Base-by-base conservation (phyloP, 306 rosid genomes). In the Luffa aegyptiaca region DNA sequence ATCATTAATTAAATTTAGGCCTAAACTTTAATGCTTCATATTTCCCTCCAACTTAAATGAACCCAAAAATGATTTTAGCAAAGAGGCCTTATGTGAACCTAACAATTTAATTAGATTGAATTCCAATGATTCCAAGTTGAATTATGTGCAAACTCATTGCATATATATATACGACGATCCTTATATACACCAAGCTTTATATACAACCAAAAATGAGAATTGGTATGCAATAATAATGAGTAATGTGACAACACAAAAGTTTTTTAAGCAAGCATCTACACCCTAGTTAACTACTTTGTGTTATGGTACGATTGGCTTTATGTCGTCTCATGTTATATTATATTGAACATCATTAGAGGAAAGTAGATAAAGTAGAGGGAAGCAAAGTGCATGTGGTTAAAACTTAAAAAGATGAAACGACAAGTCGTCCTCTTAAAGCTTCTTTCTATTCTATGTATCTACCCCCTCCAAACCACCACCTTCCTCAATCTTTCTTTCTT, bases 391-490 rank as follows among this genome's bases (percentile, higher is more conserved):
- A 46, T 72, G 21, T 72, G 77, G 77, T 72, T 72, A 42, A 69
- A 41, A 66, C 44, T 10, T 66, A 7, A 70, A 70, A 70, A 26
- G 55, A 70, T 70, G 76, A 45, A 70, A 72, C 77, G 77, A 72
- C 77, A 72, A 72, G 53, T 72, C 77, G 58, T 46, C 77, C 58
- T 72, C 59, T 13, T 10, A 48, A 48, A 72, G 77, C 39, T 72
- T 72, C 56, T 5, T 70, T 70, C 77, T 46, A 31, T 72, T 72
- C 77, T 72, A 7, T 72, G 77, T 72, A 72, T 72, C 77, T 72
- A 45, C 12, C 39, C 77, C 18, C 20, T 6, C 8, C 5, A 6
- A 72, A 7, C 9, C 48, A 64, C 56, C 39, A 1, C n/a, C 58
- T 21, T 72, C 77, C 21, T 48, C 77, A 0, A 5, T 31, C 77